Evolutionary conservation across 352 stramenopile genomes (phyloP).

Genomic region (Phytophthora tubulina): DNA sequence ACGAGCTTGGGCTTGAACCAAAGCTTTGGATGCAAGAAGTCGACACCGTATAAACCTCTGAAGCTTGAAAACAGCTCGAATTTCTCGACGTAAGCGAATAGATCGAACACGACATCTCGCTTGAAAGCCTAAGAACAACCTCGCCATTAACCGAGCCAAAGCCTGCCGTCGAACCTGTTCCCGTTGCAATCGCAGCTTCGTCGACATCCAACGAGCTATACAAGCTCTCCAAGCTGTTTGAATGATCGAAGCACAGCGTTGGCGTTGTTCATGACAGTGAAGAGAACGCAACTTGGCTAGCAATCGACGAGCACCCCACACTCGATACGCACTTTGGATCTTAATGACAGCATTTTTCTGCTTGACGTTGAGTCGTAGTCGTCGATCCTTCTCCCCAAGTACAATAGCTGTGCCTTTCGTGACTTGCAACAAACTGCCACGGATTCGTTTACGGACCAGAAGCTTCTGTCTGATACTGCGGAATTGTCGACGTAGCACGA

Average conservation of each 20-base stretch:
- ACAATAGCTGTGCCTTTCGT: constrained; percentile 74
- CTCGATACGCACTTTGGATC: constrained; percentile 54
- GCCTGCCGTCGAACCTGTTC: constrained; percentile 35
- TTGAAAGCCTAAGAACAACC: constrained; percentile 61
- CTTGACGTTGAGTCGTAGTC: constrained; percentile 29
- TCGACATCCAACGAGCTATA: constrained; percentile 25
- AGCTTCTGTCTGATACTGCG: constrained; percentile 58
- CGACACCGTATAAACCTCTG: constrained; percentile 47
- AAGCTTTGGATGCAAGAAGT: constrained; percentile 48
- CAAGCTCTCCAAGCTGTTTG: constrained; percentile 52
- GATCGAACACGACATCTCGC: constrained; percentile 55
- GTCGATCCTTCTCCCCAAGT: constrained; percentile 65
- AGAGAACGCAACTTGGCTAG: constrained; percentile 46
- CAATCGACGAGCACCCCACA: constrained; percentile 39
- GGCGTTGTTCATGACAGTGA: constrained; percentile 32
- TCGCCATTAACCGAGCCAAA: constrained; percentile 34
- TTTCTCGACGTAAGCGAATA: constrained; percentile 43
- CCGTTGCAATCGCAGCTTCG: constrained; percentile 42
- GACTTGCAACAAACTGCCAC: constrained; percentile 63
- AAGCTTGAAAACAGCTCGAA: constrained; percentile 45
- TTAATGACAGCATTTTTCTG: constrained; percentile 37
- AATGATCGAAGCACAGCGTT: constrained; percentile 32
- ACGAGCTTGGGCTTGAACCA: constrained; percentile 25
- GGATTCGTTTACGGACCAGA: constrained; percentile 72
- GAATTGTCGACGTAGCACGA: constrained; percentile 61